Evolutionary conservation across 1,284 basidiomycete species (phyloP).

Genomic region (Pascua sp.): DNA sequence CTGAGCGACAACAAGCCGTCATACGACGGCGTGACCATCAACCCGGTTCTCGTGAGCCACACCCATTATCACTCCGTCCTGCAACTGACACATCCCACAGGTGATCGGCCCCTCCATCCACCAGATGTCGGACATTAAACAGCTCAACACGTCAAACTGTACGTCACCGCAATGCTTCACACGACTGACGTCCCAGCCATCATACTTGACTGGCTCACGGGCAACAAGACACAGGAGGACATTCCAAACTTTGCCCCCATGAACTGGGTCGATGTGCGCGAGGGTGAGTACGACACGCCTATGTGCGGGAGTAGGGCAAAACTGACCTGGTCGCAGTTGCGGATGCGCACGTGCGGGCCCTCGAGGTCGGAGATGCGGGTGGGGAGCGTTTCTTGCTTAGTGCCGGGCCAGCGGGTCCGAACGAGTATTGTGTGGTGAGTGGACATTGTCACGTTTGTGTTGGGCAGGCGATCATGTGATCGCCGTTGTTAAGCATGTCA

Average conservation of each 20-base stretch:
- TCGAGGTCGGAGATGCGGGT: constrained; percentile 57
- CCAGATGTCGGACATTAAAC: constrained; percentile 51
- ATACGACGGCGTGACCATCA: constrained; percentile 60
- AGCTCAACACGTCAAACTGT: constrained; percentile 57
- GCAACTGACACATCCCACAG: constrained; percentile 18
- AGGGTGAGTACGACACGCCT: constrained; percentile 17
- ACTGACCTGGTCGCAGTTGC: constrained; percentile 48
- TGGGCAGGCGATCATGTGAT: too few species aligned
- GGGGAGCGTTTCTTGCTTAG: constrained; percentile 60
- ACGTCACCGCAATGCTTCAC: constrained; percentile 9
- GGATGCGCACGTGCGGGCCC: constrained; percentile 57
- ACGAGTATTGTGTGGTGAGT: constrained; percentile 36
- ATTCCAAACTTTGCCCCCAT: constrained; percentile 32
- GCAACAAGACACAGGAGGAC: constrained; percentile 46
- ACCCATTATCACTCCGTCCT: constrained; percentile 47
- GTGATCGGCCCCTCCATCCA: constrained; percentile 55
- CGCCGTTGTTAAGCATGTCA: too few species aligned
- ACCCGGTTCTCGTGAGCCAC: constrained; percentile 55
- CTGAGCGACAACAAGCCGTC: constrained; percentile 56
- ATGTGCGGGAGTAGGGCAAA: background rate
- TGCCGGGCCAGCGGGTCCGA: constrained; percentile 42
- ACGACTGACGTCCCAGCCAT: constrained; percentile 17
- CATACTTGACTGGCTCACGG: constrained; percentile 49
- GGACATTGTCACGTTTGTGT: background rate
- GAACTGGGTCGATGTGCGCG: constrained; percentile 60